These are phyloP conservation scores for Coemansia sp. DNA, from an alignment of 192 early-diverging fungal species.

Conservation along the genomic window DNA sequence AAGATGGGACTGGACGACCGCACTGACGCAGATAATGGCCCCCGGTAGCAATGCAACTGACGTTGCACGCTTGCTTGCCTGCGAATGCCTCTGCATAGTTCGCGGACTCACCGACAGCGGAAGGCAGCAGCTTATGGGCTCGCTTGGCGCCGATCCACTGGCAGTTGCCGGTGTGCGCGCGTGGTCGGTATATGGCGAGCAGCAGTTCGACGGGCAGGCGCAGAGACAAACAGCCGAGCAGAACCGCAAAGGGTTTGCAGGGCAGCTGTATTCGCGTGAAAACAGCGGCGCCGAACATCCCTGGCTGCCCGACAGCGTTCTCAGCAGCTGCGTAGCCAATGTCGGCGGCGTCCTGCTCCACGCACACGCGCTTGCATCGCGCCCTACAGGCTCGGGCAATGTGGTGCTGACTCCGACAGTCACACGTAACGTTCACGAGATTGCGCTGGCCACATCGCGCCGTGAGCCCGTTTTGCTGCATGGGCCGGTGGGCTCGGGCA, in stretches of 20 bases:
- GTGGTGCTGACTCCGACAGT: conserved; percentile 81
- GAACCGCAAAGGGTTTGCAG: conserved; percentile 4
- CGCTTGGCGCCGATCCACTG: not conserved
- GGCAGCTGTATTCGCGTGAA: conserved; percentile 11
- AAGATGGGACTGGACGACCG: conserved; percentile 30
- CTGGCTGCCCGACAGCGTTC: conserved; percentile 18
- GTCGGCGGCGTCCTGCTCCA: conserved; percentile 46
- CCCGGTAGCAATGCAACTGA: not conserved
- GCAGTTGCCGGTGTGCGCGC: conserved; percentile 11
- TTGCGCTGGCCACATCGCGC: conserved; percentile 83
- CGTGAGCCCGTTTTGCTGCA: conserved; percentile 84
- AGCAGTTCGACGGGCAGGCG: conserved; percentile 8
- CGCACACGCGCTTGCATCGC: conserved; percentile 18
- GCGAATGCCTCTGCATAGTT: conserved; percentile 33
- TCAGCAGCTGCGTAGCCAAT: conserved; percentile 32
- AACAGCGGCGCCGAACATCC: not conserved
- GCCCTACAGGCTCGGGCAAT: conserved; percentile 7
- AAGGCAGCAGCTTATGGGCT: conserved; percentile 10
- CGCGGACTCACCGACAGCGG: conserved; percentile 21
- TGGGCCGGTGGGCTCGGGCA: conserved; percentile 82
- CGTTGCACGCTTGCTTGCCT: conserved; percentile 18
- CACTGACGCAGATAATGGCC: conserved; percentile 28
- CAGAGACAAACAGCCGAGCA: conserved; percentile 3
- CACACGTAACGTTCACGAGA: conserved; percentile 65
- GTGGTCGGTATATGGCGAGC: conserved; percentile 30